phyloP scores from a whole-genome alignment of 2,329 filamentous ascomycete genomes.

The Parastagonospora avenae region DNA sequence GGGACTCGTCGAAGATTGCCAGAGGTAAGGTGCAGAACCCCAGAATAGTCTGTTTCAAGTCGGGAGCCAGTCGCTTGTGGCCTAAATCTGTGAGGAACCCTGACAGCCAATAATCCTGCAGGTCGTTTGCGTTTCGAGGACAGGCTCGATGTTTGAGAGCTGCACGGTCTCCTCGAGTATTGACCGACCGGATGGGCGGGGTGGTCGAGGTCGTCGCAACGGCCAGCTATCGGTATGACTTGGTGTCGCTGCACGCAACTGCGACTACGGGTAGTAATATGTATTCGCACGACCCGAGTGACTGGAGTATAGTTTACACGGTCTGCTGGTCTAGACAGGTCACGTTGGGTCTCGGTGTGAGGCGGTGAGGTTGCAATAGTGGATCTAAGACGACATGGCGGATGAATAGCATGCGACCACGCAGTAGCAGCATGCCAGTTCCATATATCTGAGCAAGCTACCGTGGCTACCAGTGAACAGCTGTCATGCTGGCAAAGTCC shows the following conservation, averaged over 20 bases:
- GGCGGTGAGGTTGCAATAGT: slow-evolving; percentile 39
- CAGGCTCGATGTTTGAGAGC: slow-evolving; percentile 37
- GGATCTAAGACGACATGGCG: slow-evolving; percentile 22
- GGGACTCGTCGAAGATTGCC: slow-evolving; percentile 32
- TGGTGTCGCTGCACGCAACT: slow-evolving; percentile 13
- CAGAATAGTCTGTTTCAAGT: slow-evolving; percentile 47
- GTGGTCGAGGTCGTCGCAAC: slow-evolving; percentile 10
- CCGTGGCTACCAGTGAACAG: slow-evolving; percentile 2
- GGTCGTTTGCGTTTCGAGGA: slow-evolving; percentile 39
- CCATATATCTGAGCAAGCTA: slow-evolving; percentile 65
- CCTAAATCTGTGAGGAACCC: slow-evolving; percentile 32
- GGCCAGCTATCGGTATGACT: slow-evolving; percentile 10
- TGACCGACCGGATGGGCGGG: slow-evolving; percentile 4
- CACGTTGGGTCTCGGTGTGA: slow-evolving; percentile 35
- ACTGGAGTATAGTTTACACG: slow-evolving; percentile 13
- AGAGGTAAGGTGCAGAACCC: slow-evolving; percentile 32
- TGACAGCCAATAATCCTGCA: slow-evolving; percentile 40
- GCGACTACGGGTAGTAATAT: slow-evolving; percentile 22
- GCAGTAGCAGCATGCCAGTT: slow-evolving; percentile 57
- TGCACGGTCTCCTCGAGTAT: slow-evolving; percentile 14
- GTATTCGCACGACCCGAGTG: slow-evolving; percentile 20
- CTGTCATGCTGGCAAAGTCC: slow-evolving; percentile 8
- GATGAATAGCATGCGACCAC: slow-evolving; percentile 43
- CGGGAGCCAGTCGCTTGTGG: slow-evolving; percentile 34
- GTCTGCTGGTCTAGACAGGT: slow-evolving; percentile 34